phyloP scores from a whole-genome alignment of 2,329 filamentous ascomycete species.

The Cladosporium colombiae region DNA sequence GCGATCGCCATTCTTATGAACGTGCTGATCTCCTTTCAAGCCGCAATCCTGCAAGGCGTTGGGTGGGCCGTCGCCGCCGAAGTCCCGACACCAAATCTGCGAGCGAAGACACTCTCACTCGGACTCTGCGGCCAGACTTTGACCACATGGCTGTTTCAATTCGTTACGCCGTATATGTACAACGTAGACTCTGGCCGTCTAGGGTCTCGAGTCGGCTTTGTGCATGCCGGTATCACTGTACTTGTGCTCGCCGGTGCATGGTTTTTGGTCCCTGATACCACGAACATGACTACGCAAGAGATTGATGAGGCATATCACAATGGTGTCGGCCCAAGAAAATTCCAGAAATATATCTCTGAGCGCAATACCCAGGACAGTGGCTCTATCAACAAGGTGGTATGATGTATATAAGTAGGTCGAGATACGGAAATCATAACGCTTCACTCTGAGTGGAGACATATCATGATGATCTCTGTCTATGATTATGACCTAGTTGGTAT shows the following conservation, averaged over 20 bases:
- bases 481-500: background rate
- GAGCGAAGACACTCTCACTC: background rate
- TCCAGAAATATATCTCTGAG: background rate
- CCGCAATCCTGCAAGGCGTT: background rate
- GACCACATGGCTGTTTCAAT: constrained; percentile 4
- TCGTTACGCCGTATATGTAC: background rate
- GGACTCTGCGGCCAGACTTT: background rate
- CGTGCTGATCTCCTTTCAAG: background rate
- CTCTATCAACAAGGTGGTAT: background rate
- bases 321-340: background rate
- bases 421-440: no score
- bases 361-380: background rate
- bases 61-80: background rate
- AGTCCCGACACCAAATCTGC: background rate
- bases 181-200: background rate
- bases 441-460: background rate
- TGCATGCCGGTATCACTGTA: background rate
- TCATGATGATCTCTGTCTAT: background rate
- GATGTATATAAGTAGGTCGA: background rate
- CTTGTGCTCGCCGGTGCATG: background rate
- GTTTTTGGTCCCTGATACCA: background rate
- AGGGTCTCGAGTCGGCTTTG: background rate
- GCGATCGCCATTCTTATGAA: constrained; percentile 1
- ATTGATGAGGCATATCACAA: background rate
- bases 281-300: constrained; percentile 1